Base-by-base conservation (phyloP, 1,284 basidiomycete genomes). In the Cutaneotrichosporon dermatis region DNA sequence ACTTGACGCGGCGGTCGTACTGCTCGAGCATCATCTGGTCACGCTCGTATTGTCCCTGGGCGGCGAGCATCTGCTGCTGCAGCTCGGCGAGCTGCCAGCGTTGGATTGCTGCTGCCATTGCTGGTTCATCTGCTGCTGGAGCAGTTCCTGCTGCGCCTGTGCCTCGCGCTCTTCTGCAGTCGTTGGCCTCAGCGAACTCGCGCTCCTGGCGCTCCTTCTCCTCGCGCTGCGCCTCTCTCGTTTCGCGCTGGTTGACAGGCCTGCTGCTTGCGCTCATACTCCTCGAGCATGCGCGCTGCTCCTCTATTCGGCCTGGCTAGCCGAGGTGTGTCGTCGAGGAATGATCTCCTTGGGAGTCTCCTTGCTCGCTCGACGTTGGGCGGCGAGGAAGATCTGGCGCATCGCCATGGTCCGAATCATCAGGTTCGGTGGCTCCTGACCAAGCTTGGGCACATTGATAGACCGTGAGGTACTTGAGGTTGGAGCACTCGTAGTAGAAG, bases 11-110 rank as follows among this genome's bases (percentile, higher is more conserved):
- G 52, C 89, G 84, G 75, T 99, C 96, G 75, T 99, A 99, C 74
- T 98, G 94, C 79, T 98, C 95, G 59, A 99, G 82, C 80, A 99
- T 86, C 70, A 99, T 89, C 78, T 99, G 96, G 73, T 99, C 95
- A 12, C 95, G 86, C 80, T 99, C 96, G 76, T 93, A 99, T 76
- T 99, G 96, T 1, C 95, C 93, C 56, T 93, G 84, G 89, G 98
- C 90, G 12, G 84, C 89, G 45, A 99, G 83, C 60, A 98, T 82
- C 77, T 99, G 90, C 58, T 90, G 83, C 77, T 99, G 92, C 44
- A 96, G 83, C 69, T 98, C 61, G 84, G 83, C 66, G n/a, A 75
- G 68, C 62, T 80, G 77, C 76, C 76, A 61, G 76, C 72, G 86
- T 63, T 60, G 42, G 65, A 59, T 40, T 62, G 57, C 64, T 85